Evolutionary conservation across 208 protist genomes (phyloP), one percentile per base, ranked within the genome.

Genomic region (Wallacemonas rigidus): DNA sequence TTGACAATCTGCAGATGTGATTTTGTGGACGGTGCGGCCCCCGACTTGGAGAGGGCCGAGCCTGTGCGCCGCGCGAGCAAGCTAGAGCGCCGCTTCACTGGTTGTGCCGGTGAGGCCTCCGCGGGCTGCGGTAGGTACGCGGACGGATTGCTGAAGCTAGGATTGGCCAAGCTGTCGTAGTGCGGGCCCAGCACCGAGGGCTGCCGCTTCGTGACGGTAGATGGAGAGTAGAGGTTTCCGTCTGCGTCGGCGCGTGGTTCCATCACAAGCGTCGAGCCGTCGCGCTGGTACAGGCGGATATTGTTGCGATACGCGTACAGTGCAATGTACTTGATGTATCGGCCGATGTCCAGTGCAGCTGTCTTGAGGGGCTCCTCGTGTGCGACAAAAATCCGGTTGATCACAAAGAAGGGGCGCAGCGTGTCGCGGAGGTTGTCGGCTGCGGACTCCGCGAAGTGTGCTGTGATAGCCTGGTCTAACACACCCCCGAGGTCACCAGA

Each of bases 311-410:
- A 87, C 1, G 91, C 87, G 72, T 90, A 93, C n/a, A 96, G 80
- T 3, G 89, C 86, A 4, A 96, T 64, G 69, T 88, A 96, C 82
- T 96, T 94, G 14, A 92, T 86, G 67, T 96, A 96, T 3, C 87
- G 82, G 15, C 67, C 88, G 86, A 87, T 94, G 71, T 93, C 86
- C 26, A 92, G 57, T 17, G 67, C 47, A 1, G 80, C 43, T 3
- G 14, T 35, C 2, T 50, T 57, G 26, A 94, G 67, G 5, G 62
- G 60, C 39, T 64, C 54, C 71, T 87, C 84, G 69, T 90, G 61
- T 9, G 62, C 26, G 62, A 94, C 54, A 61, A 94, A 92, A 48
- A 67, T 69, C 40, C 65, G 71, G 69, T 83, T 88, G 43, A 78
- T 75, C 15, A 45, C 9, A 57, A 90, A 95, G 65, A 94, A 92